Conservation (phyloP, 345 rosid genomes). For the Microcos paniculata region DNA sequence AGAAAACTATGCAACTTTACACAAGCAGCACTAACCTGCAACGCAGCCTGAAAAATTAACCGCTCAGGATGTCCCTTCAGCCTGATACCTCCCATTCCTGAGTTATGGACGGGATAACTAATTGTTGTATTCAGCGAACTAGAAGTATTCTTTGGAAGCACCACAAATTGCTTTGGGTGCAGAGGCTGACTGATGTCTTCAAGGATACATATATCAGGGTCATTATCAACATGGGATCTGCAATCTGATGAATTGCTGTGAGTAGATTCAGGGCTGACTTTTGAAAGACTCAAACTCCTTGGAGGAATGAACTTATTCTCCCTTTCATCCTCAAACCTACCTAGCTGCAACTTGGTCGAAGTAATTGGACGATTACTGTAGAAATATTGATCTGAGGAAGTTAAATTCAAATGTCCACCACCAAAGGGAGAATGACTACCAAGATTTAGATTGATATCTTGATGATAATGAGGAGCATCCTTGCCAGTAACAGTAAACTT, state of each 20-base stretch:
- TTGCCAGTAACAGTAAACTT: conserved; percentile 18
- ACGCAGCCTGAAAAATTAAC: conserved; percentile 56
- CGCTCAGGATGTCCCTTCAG: conserved; percentile 52
- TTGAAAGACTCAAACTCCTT: conserved; percentile 39
- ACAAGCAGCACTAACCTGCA: conserved; percentile 62
- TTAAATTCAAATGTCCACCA: conserved; percentile 26
- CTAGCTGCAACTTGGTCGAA: conserved; percentile 29
- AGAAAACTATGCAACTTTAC: neutral
- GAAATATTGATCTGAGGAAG: conserved; percentile 32
- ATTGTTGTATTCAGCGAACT: conserved; percentile 27
- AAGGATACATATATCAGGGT: conserved; percentile 72
- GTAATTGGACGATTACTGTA: conserved; percentile 29
- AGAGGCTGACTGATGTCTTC: conserved; percentile 72
- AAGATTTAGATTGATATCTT: conserved; percentile 30
- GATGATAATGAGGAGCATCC: conserved; percentile 27
- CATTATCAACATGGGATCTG: conserved; percentile 61
- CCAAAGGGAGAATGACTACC: conserved; percentile 19
- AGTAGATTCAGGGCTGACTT: conserved; percentile 63
- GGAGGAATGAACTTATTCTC: conserved; percentile 33
- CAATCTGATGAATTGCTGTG: conserved; percentile 62
- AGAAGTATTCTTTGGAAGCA: conserved; percentile 24
- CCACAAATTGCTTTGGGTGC: conserved; percentile 30
- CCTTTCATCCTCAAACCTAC: conserved; percentile 34
- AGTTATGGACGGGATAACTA: conserved; percentile 30
- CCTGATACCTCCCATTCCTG: conserved; percentile 43